phyloP scores from a whole-genome alignment of 352 stramenopile species.

The Phytophthora podocarpi region DNA sequence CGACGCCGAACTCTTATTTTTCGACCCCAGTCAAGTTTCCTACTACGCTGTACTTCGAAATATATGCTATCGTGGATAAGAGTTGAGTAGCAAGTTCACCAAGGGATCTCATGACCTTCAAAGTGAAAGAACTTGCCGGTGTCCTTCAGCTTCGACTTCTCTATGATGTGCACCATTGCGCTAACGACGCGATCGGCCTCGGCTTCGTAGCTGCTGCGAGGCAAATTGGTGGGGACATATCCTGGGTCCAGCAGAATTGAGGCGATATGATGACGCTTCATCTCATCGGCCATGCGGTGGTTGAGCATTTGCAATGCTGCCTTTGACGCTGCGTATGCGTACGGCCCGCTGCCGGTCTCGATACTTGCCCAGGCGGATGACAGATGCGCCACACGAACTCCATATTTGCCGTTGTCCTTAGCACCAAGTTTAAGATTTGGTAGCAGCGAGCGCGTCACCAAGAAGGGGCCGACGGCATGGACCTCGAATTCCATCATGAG shows the following conservation, averaged over 20 bases:
- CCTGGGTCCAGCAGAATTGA: conserved; percentile 46
- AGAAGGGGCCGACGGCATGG: conserved; percentile 25
- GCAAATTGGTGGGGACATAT: conserved; percentile 52
- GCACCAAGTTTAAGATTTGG: conserved; percentile 40
- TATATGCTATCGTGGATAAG: no score
- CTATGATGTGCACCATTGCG: conserved; percentile 31
- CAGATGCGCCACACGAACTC: conserved; percentile 47
- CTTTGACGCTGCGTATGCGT: conserved; percentile 67
- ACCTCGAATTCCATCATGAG: conserved; percentile 56
- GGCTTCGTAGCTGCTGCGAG: conserved; percentile 26
- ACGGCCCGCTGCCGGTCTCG: conserved; percentile 42
- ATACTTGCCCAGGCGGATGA: conserved; percentile 51
- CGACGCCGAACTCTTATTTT: no score
- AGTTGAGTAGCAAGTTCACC: no score
- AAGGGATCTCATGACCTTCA: conserved; percentile 37
- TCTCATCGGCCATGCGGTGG: conserved; percentile 41
- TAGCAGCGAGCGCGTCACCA: conserved; percentile 51
- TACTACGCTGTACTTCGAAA: no score
- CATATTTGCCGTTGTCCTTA: conserved; percentile 31
- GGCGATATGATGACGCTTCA: conserved; percentile 44
- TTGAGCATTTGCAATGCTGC: conserved; percentile 65
- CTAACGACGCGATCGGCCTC: conserved; percentile 35
- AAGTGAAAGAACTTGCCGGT: conserved; percentile 47
- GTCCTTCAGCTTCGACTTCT: conserved; percentile 35
- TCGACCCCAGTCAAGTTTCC: no score